Conservation (phyloP, 75 land plant genomes). For the Selaginella moellendorffii region DNA sequence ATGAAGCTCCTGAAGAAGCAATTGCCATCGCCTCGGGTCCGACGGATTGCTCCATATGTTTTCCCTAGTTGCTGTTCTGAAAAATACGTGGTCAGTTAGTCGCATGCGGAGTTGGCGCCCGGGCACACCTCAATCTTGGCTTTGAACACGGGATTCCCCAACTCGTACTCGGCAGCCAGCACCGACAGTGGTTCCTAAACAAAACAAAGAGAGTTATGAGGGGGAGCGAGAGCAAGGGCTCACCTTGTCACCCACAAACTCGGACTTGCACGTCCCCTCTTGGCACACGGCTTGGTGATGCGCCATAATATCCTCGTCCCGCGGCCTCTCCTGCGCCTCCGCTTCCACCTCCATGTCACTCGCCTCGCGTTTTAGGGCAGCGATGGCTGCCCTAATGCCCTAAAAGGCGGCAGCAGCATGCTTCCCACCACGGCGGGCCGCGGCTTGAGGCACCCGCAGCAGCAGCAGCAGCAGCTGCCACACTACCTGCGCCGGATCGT, state of each 20-base stretch:
- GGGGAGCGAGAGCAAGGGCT: not conserved
- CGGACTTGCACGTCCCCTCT: slow-evolving; percentile 52
- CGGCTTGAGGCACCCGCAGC: slow-evolving; percentile 38
- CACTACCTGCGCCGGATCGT: slow-evolving; percentile 82
- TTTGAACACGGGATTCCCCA: slow-evolving; percentile 57
- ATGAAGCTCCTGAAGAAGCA: slow-evolving; percentile 90
- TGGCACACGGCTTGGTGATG: slow-evolving; percentile 47
- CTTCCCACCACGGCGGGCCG: slow-evolving; percentile 47
- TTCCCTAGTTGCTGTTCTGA: slow-evolving; percentile 47
- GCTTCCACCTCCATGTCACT: slow-evolving; percentile 16
- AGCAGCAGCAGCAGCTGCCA: slow-evolving; percentile 33
- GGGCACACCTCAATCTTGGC: slow-evolving; percentile 64
- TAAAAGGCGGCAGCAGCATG: too few species aligned
- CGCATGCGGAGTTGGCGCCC: not conserved
- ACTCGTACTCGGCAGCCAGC: slow-evolving; percentile 67
- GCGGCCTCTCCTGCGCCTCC: slow-evolving; percentile 22
- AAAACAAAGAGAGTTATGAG: not conserved
- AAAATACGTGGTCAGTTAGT: not conserved
- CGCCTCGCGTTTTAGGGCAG: too few species aligned
- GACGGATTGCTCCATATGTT: slow-evolving; percentile 56
- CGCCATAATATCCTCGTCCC: slow-evolving; percentile 64
- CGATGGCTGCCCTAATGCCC: too few species aligned
- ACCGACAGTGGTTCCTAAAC: slow-evolving; percentile 64
- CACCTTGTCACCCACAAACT: slow-evolving; percentile 74
- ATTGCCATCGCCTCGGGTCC: slow-evolving; percentile 94